Evolutionary conservation across 169 alveolate species (phyloP), one percentile per base, ranked within the genome.

Genomic region (Plasmodium relictum): DNA sequence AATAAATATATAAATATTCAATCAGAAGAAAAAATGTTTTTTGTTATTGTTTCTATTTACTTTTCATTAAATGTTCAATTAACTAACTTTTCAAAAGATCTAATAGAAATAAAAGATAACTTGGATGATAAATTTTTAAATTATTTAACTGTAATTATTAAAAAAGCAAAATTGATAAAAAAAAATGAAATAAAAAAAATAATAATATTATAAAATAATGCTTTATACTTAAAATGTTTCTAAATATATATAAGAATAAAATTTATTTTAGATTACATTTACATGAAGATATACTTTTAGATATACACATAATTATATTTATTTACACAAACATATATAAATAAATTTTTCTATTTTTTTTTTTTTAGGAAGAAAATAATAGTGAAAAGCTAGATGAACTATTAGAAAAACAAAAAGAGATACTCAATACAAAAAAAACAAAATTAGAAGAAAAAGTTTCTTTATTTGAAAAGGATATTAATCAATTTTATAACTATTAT

Each of bases 1-100:
- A 83, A 58, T 41, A 83, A 83, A 14, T 83, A 83, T 48, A 83
- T 83, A 7, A 83, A 69, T 22, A 73, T 83, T 9, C 83, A 83
- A 22, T 69, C 85, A 61, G 91, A 83, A 54, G 83, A 83, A 37
- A 83, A 70, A 31, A 41, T 83, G 0, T 83, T 39, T 39, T 83
- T 50, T 22, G 86, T 83, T 45, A 52, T 83, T 31, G 39, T 70
- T 2, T 61, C 86, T 10, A 52, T 83, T 14, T 83, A 83, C 31
- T 83, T 83, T 56, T 83, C 91, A 1, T 48, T 66, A 56, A 83
- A 76, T 63, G 56, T 83, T 9, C 83, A 66, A 8, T 44, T 83
- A 14, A 39, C 48, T 24, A 50, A 31, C 3, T 58, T 83, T 18
- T 39, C 50, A 8, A 31, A 56, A 9, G 86, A 83, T 20, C 12